phyloP scores from a whole-genome alignment of 257 asterid species.

The Capsicum baccatum region DNA sequence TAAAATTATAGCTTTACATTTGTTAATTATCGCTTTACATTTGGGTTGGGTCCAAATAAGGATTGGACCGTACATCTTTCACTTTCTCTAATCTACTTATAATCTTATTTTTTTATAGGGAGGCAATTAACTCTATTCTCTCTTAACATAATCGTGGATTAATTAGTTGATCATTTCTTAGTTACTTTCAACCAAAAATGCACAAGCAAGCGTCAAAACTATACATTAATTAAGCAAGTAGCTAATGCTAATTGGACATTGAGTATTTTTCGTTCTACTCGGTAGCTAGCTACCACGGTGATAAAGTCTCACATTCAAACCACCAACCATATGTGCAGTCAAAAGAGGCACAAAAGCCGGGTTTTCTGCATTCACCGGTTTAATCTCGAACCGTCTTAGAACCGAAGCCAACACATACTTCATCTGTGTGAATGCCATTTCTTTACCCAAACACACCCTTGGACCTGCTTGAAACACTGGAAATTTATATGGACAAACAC shows the following conservation, averaged over 20 bases:
- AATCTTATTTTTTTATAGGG: neutral
- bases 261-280: neutral
- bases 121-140: neutral
- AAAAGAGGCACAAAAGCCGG: slow-evolving; percentile 62
- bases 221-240: neutral
- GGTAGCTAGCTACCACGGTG: neutral
- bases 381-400: slow-evolving; percentile 52
- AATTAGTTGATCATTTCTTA: neutral
- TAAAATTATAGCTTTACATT: too few relatives aligned
- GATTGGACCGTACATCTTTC: neutral
- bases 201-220: neutral
- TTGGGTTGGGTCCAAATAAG: too few relatives aligned
- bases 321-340: slow-evolving; percentile 72
- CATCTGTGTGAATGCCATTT: slow-evolving; percentile 34
- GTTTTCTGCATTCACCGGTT: slow-evolving; percentile 41
- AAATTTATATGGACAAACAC: neutral
- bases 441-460: slow-evolving; percentile 39
- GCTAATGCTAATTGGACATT: neutral
- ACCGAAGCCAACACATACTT: slow-evolving; percentile 36
- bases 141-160: neutral
- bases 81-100: neutral
- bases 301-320: slow-evolving; percentile 49
- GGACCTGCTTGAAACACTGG: slow-evolving; percentile 39
- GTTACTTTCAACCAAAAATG: neutral
- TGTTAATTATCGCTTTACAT: too few relatives aligned